phyloP scores from a whole-genome alignment of 345 rosid species.

The Raphanus raphanistrum region DNA sequence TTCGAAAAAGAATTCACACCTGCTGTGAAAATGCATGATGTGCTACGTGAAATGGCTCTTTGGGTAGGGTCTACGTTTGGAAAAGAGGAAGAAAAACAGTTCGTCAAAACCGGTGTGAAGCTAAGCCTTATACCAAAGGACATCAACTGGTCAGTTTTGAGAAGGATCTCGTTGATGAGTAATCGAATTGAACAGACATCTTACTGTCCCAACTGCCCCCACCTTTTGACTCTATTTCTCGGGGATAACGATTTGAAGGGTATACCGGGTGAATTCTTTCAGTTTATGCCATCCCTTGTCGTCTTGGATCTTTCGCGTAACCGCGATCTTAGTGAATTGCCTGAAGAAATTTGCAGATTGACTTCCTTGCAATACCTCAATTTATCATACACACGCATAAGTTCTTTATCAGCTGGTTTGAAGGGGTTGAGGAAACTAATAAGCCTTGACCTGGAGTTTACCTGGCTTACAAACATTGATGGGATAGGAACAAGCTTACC shows the following conservation, averaged over 20 bases:
- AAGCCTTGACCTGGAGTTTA: neutral
- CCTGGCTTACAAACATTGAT: neutral
- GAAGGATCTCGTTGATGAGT: neutral
- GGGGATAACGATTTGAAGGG: neutral
- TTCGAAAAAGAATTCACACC: neutral
- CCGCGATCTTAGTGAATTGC: neutral
- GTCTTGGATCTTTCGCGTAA: neutral
- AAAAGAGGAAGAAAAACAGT: neutral
- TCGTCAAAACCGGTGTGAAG: neutral
- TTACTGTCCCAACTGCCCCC: neutral
- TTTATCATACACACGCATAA: neutral
- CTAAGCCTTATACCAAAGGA: neutral
- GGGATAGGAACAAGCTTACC: neutral
- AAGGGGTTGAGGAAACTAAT: neutral
- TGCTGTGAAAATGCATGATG: neutral
- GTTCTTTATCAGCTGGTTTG: too few species aligned
- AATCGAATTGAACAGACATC: neutral
- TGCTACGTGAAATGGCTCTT: neutral
- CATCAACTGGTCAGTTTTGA: neutral
- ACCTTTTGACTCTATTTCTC: neutral
- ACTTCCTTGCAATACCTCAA: neutral
- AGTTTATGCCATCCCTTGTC: neutral
- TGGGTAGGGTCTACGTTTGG: neutral
- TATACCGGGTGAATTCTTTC: neutral
- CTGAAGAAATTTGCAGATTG: neutral